Base-by-base conservation (phyloP, 768 basidiomycete species). In the Pleurotus tuoliensis region DNA sequence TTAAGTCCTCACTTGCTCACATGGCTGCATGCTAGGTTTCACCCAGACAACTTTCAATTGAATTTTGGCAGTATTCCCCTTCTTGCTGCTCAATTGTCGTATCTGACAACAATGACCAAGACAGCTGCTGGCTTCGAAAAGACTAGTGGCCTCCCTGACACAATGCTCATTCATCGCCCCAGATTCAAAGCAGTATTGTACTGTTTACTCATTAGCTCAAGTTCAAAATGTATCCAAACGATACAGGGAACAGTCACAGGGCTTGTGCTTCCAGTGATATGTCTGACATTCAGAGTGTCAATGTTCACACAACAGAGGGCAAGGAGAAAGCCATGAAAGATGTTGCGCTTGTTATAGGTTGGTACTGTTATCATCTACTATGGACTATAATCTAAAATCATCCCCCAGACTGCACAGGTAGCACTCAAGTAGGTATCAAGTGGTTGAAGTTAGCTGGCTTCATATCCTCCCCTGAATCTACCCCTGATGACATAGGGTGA, bases 401-500 rank as follows among this genome's bases (percentile, higher is more conserved):
- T 7, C 13, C 6, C 9, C 3, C 24, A 66, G 67, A 66, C 39
- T 64, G 67, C 51, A 66, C 67, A 4, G 67, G 65, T 2, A 27
- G 53, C 9, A 57, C 56, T 13, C 62, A 62, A 38, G 61, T 56
- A 2, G 67, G 65, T n/a, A 57, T 62, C 2, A 62, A 63, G 20
- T 61, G 61, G 61, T 50, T 67, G 5, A 40, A 52, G 48, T 34
- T 45, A 11, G 60, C 60, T 2, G 60, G 60, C 3, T 58, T 56
- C 30, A 20, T 47, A 11, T 12, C 6, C 16, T 9, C 45, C 15
- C 22, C 58, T 3, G 20, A 58, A 8, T 2, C 37, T 12, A 30
- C 30, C 41, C 41, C 41, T 20, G 41, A 43, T 0, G 1, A 43
- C 5, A 43, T 15, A n/a, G 41, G 30, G 30, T 8, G 30, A 30